Evolutionary conservation across 352 stramenopile genomes (phyloP), one percentile per base, ranked within the genome.

Genomic region (Pythium sukuiense): DNA sequence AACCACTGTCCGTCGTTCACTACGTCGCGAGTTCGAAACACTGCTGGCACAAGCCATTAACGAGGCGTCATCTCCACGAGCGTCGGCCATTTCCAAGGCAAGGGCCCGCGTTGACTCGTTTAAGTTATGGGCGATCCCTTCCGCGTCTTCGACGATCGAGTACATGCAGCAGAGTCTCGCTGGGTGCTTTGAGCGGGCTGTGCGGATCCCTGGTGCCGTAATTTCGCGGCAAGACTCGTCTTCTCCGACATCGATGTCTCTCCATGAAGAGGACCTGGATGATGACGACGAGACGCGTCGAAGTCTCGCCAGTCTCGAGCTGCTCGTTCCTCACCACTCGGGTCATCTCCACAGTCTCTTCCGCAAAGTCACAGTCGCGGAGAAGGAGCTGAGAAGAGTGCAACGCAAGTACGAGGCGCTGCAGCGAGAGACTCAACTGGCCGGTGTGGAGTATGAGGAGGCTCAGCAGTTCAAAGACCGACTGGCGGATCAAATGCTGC

Each of bases 401-500:
- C 57, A 79, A 30, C 71, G 71, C 20, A 75, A 70, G 55, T 80
- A 81, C 35, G 59, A 68, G 1, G 16, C 43, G 5, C 68, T 89
- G 1, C 76, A 88, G 49, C 77, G 68, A 39, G 60, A 79, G 37
- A 74, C 65, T 2, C 81, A 93, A 65, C 66, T 91, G 2, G 84
- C 83, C 20, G 76, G 84, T 14, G 65, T 95, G 3, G 77, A 88
- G 67, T 59, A 92, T 7, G 87, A 95, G 29, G 87, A 95, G 65
- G 48, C 74, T 2, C 80, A 88, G 52, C 55, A 84, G 53, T 93
- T 92, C 67, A 93, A 95, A 48, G 79, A 89, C 69, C 70, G 82
- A 48, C 68, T 95, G 6, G 76, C 81, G 0, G 83, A 95, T 54
- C 87, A 95, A 57, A 86, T 93, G 76, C 68, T 91, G 57, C 76